Base-by-base conservation (phyloP, 2,329 filamentous ascomycete genomes). In the Hypoxylon sp. region DNA sequence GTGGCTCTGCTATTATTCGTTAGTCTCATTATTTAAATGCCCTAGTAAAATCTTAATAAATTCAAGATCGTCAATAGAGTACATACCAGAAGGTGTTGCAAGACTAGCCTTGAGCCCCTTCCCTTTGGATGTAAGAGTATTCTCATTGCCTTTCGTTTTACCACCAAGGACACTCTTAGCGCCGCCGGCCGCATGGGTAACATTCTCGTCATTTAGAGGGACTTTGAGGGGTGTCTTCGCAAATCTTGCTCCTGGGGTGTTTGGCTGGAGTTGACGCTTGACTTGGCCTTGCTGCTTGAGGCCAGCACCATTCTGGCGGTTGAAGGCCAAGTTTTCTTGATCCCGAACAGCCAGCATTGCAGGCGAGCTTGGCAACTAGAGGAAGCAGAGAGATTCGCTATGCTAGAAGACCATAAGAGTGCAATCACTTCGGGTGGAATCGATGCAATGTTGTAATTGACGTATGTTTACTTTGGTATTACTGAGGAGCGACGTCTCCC, bases 261-360 rank as follows among this genome's bases (percentile, higher is more conserved):
- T 97, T 3, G 39, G 39, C 11, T 44, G 39, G 17, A 89, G 65
- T 82, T 79, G 69, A 14, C 70, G 70, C 52, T 70, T 70, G 39
- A 22, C 52, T 62, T 65, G 65, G 31, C 67, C 69, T 76, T 86
- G 84, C 73, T 85, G 90, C 80, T 97, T 97, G 14, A 88, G 85
- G 13, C 90, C 88, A 24, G 90, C 90, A 54, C 85, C 87, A 67
- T 90, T 87, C 78, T 94, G 93, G 78, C 92, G 92, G 72, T 86
- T 87, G 78, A 93, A 90, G 75, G 93, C 88, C 79, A 93, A 82
- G 81, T 98, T 98, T 81, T 98, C 94, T 82, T 97, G 94, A 80
- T 97, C 92, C 75, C 90, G 88, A 77, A 91, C 86, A 67, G 92
- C 92, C 78, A 94, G 85, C 93, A 94, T 97, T 65, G 69, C 83